Conservation (phyloP, 805 yeast genomes). For the Martiniozyma abietophila region DNA sequence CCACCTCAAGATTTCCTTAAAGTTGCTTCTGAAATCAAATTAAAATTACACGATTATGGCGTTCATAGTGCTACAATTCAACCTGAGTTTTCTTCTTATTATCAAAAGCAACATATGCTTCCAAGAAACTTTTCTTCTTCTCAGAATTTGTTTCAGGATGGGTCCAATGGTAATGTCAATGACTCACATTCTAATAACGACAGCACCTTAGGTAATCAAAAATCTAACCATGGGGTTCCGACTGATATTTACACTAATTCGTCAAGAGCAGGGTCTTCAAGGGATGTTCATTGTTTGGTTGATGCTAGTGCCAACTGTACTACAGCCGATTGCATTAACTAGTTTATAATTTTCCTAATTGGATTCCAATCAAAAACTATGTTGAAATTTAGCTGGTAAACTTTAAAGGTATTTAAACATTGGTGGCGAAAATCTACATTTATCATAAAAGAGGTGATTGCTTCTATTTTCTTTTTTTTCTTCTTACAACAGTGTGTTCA, state of each 20-base stretch:
- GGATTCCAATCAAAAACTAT: no score
- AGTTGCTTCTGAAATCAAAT: conserved; percentile 69
- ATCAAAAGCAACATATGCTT: conserved; percentile 22
- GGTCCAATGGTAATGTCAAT: neutral
- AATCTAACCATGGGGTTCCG: conserved; percentile 3
- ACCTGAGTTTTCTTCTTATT: conserved; percentile 64
- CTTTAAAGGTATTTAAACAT: no score
- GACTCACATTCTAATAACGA: neutral
- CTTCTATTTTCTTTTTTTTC: no score
- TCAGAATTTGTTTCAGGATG: conserved; percentile 9
- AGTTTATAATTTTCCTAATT: conserved; percentile 28
- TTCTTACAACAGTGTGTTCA: no score
- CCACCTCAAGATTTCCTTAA: conserved; percentile 57
- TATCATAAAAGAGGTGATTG: no score
- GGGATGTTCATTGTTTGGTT: conserved; percentile 34
- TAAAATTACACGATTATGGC: conserved; percentile 72
- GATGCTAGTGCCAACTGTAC: conserved; percentile 48
- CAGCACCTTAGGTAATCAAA: neutral
- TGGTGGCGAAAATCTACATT: no score
- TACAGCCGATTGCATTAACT: conserved; percentile 32
- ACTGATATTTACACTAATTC: conserved; percentile 8
- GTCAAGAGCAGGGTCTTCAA: conserved; percentile 20
- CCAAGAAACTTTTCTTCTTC: conserved; percentile 24
- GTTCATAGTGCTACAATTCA: conserved; percentile 93
- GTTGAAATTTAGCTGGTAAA: no score